Percentiles rank a stretch among this genome's conserved stretches.
Conservation (phyloP, 169 alveolate species). For the Plasmodium vivax region DNA sequence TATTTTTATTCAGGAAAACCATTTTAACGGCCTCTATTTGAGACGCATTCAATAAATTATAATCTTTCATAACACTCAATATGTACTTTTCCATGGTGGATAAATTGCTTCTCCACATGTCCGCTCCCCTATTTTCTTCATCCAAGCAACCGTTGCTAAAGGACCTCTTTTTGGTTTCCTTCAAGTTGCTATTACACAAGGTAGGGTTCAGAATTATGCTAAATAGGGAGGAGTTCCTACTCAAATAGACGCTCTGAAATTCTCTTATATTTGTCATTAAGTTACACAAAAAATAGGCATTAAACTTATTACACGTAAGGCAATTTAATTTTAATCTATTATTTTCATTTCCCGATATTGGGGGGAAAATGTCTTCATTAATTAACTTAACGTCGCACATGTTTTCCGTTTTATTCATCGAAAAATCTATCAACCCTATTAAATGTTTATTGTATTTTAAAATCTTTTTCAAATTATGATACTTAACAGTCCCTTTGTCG, state of each 20-base stretch:
- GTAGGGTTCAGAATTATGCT: conserved; percentile 33
- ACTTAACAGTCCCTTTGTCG: conserved; percentile 29
- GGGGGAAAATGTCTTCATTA: conserved; percentile 52
- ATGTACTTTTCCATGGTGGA: conserved; percentile 15
- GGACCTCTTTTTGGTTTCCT: not conserved
- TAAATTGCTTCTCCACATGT: not conserved
- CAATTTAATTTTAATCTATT: conserved; percentile 49
- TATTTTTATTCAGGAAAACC: conserved; percentile 65
- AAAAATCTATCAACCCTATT: conserved; percentile 56
- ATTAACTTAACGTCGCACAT: conserved; percentile 55
- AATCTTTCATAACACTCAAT: conserved; percentile 10
- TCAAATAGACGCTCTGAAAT: conserved; percentile 67
- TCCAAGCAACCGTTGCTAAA: not conserved
- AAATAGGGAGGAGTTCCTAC: conserved; percentile 33
- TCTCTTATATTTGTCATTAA: conserved; percentile 70
- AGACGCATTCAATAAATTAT: conserved; percentile 44
- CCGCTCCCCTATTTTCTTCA: not conserved
- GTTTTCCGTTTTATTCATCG: conserved; percentile 48
- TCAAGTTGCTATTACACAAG: not conserved
- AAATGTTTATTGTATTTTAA: conserved; percentile 53
- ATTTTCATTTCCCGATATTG: not conserved
- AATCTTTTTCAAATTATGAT: conserved; percentile 45
- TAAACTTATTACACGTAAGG: conserved; percentile 37
- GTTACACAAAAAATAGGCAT: conserved; percentile 55
- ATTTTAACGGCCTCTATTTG: conserved; percentile 72